Evolutionary conservation across 2,329 filamentous ascomycete species (phyloP), one percentile per base, ranked within the genome.

Genomic region (Zalaria obscura): DNA sequence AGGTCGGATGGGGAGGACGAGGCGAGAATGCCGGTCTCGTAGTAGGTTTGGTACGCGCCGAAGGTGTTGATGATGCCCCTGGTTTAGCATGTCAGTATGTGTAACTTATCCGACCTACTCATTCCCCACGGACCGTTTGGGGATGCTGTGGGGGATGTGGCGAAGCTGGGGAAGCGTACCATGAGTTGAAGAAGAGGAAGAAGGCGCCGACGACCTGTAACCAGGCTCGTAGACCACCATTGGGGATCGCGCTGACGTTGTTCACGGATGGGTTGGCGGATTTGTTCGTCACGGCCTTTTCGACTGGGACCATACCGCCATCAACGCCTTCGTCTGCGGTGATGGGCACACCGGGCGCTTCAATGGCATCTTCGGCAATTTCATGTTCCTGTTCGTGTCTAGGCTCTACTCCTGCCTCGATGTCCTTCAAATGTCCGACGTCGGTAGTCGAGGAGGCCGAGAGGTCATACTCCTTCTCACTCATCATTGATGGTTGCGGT

Each of bases 11-110:
- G 57, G 4, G 53, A 59, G 4, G 60, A 59, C n/a, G 49, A 48
- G 2, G 52, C 42, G 5, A 70, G 58, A 4, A 68, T 53, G 3
- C 55, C 55, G 9, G 53, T 57, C 43, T 68, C 59, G 48, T 70
- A 70, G 52, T 65, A 70, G 0, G 67, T 62, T 47, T 70, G 65
- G 47, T 66, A 71, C 7, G 59, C 62, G 9, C 67, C 67, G 40
- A 67, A 69, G 0, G 64, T 64, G 44, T 68, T 69, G n/a, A 67
- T 56, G 25, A 67, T 48, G 18, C 46, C 48, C 45, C 48, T 36
- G 27, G 3, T 34, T 26, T 11, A 38, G 5, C 1, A 4, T 4
- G 9, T 7, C 27, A 29, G 25, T n/a, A 26, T n/a, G 4, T 25
- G 18, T 18, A 18, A 18, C 18, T 18, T 18, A 2, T 18, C 18